phyloP scores from a whole-genome alignment of 768 basidiomycete species.

The Jaapia argillacea region DNA sequence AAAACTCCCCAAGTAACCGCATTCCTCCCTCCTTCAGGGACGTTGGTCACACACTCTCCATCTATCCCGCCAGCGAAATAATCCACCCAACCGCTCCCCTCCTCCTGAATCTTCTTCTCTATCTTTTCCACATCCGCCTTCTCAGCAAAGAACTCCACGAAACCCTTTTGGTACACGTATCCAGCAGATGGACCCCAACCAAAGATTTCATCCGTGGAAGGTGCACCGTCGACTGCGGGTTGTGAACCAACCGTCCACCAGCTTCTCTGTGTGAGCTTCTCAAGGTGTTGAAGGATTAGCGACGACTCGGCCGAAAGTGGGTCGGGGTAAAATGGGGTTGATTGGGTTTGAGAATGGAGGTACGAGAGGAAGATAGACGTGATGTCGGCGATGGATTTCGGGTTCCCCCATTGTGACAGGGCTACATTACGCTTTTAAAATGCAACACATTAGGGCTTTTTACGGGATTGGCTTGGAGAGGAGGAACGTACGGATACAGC shows the following conservation, averaged over 20 bases:
- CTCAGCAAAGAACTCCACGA: conserved; percentile 92
- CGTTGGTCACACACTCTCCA: conserved; percentile 77
- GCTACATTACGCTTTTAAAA: conserved; percentile 45
- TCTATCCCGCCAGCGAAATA: conserved; percentile 72
- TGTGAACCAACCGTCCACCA: conserved; percentile 99
- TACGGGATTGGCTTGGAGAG: background rate
- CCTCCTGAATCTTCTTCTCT: conserved; percentile 42
- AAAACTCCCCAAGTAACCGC: conserved; percentile 99
- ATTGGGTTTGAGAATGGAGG: conserved; percentile 59
- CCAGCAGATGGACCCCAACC: conserved; percentile 94
- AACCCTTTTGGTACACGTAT: conserved; percentile 95
- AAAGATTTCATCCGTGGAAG: conserved; percentile 65
- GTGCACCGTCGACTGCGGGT: conserved; percentile 78
- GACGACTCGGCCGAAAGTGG: conserved; percentile 77
- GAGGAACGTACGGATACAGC: conserved; percentile 38
- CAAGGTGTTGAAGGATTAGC: conserved; percentile 69
- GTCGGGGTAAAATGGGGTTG: conserved; percentile 83
- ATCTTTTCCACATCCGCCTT: conserved; percentile 45
- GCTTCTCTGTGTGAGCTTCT: conserved; percentile 62
- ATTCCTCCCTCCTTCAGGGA: conserved; percentile 70
- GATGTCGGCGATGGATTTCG: conserved; percentile 55
- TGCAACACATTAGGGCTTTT: background rate
- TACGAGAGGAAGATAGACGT: conserved; percentile 74
- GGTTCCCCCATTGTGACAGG: conserved; percentile 69
- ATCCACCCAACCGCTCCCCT: conserved; percentile 61